Evolutionary conservation across 2,329 filamentous ascomycete genomes (phyloP).

Genomic region (Scopulariopsis brevicaulis): DNA sequence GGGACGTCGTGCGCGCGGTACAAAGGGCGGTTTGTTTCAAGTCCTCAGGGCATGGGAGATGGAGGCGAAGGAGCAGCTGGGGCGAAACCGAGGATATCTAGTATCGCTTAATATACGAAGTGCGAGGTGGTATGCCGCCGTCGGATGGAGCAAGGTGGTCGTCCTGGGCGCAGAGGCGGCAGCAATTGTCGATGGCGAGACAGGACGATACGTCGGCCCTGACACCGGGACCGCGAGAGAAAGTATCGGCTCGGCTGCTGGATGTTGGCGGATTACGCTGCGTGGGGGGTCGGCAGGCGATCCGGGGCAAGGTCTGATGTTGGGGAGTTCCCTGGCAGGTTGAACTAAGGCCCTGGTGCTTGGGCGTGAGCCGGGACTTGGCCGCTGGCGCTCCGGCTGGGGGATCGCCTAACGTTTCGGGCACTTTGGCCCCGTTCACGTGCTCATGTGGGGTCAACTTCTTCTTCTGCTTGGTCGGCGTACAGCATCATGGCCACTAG

Average conservation of each 20-base stretch:
- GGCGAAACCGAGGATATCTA: background rate
- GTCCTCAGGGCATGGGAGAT: background rate
- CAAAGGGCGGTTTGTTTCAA: background rate
- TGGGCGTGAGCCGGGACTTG: background rate
- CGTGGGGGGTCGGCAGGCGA: background rate
- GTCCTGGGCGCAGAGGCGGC: background rate
- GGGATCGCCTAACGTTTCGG: background rate
- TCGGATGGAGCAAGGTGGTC: background rate
- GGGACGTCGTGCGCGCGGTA: background rate
- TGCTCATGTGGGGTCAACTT: background rate
- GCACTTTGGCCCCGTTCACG: slow-evolving; percentile 1
- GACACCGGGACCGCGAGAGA: background rate
- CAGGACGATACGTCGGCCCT: background rate
- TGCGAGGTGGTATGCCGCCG: background rate
- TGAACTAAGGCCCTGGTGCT: background rate
- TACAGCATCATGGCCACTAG: slow-evolving; percentile 1
- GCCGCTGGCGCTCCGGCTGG: background rate
- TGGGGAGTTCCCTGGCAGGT: background rate
- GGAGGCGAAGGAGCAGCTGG: background rate
- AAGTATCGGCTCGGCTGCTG: background rate
- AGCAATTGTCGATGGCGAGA: background rate
- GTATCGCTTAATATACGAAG: background rate
- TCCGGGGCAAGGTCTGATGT: background rate
- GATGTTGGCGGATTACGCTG: background rate
- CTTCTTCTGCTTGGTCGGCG: background rate